These are phyloP conservation scores for Alternaria novae-zelandiae DNA, from an alignment of 2,329 filamentous ascomycete species.

Conservation along the genomic window DNA sequence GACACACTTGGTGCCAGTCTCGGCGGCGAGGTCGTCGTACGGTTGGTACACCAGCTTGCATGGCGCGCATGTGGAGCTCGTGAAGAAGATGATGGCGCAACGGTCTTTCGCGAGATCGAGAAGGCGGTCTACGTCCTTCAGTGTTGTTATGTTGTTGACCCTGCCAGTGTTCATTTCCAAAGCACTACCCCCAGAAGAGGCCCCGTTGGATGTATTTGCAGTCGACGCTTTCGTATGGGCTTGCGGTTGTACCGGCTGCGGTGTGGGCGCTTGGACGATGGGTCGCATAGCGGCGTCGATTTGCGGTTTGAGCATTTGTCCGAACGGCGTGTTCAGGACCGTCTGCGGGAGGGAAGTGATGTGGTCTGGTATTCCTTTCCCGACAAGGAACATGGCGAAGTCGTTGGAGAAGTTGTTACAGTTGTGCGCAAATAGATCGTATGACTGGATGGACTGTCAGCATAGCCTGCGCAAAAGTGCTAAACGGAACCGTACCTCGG, in stretches of 20 bases:
- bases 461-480: neutral
- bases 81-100: constrained; percentile 89
- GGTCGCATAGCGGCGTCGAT: constrained; percentile 69
- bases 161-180: constrained; percentile 46
- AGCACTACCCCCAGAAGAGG: constrained; percentile 12
- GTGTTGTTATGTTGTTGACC: constrained; percentile 67
- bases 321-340: constrained; percentile 85
- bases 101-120: constrained; percentile 67
- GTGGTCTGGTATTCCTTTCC: constrained; percentile 84
- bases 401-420: constrained; percentile 99
- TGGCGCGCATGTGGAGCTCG: constrained; percentile 82
- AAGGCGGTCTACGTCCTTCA: constrained; percentile 66
- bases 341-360: constrained; percentile 85
- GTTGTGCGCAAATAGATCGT: constrained; percentile 73
- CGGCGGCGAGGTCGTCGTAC: constrained; percentile 79
- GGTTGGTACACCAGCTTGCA: constrained; percentile 83
- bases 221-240: constrained; percentile 15
- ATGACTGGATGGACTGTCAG: constrained; percentile 29
- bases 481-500: constrained; percentile 61
- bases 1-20: constrained; percentile 70
- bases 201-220: constrained; percentile 11
- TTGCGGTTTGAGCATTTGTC: constrained; percentile 83
- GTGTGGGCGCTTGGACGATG: constrained; percentile 65
- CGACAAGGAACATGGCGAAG: constrained; percentile 85
- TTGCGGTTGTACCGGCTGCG: constrained; percentile 31